Evolutionary conservation across 1,139 yeast genomes (phyloP), one percentile per base, ranked within the genome.

Genomic region (Lipomyces yarrowii): DNA sequence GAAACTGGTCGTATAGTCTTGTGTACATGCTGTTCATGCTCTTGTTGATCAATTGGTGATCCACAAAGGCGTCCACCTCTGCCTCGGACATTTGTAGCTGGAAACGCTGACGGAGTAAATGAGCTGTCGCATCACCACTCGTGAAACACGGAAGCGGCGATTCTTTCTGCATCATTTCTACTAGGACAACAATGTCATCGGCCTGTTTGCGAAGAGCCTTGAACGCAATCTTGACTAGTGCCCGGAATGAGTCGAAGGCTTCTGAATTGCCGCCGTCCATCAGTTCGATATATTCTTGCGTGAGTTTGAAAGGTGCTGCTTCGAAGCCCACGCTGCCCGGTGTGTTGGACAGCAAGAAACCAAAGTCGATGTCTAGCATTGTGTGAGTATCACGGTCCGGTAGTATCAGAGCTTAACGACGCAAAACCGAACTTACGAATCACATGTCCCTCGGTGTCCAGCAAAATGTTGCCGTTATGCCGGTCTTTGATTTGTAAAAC

Each of bases 281-380:
- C 3, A 94, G 77, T 55, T 93, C 98, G 30, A 92, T 86, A 73
- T 94, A 94, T 74, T 94, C 99, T 67, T 83, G 82, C 0, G 98
- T 91, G 21, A 94, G 80, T 75, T 94, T 94, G 81, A 94, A 94
- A 0, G 99, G 98, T 0, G 98, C 97, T 0, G 97, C 96, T 75
- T 94, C 99, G 77, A 94, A 92, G 0, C 98, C 97, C 64, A 94
- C 91, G 65, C 96, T 89, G 1, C 98, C 98, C 0, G 99, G 99
- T 0, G 98, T 89, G 74, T 94, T 94, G 0, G 97, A 91, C 5
- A 94, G 80, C 74, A 94, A 78, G 75, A 92, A 94, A 0, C 99
- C 99, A 80, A 94, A 94, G 78, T 94, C 99, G 72, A 94, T 94
- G 76, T 94, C 67, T 64, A 26, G 11, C 6, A 32, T 10, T 13